These are phyloP conservation scores for Ceratocystis ficicola DNA, from an alignment of 2,329 filamentous ascomycete species.

Conservation along the genomic window DNA sequence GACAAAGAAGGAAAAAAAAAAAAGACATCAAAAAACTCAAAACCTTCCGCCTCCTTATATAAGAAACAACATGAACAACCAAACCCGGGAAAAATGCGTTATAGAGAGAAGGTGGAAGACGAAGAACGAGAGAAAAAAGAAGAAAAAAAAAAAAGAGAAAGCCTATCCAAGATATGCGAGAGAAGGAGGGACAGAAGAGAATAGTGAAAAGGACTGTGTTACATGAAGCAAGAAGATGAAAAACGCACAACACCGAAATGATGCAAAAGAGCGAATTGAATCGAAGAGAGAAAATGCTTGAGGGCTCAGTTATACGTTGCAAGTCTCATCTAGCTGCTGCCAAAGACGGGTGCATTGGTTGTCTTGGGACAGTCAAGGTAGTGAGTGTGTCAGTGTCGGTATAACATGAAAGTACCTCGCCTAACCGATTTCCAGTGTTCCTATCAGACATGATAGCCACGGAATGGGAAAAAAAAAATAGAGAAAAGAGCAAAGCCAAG, in stretches of 20 bases:
- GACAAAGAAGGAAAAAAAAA: not conserved
- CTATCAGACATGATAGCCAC: slow-evolving; percentile 10
- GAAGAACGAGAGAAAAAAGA: slow-evolving; percentile 13
- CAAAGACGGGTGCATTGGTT: too few relatives aligned
- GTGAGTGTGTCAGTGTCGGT: too few relatives aligned
- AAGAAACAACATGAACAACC: slow-evolving; percentile 12
- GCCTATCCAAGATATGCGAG: not conserved
- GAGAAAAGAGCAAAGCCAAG: not conserved
- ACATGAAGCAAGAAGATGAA: slow-evolving; percentile 3
- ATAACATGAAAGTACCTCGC: not conserved
- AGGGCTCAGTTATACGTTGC: too few relatives aligned
- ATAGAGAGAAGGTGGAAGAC: slow-evolving; percentile 8
- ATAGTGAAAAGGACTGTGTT: slow-evolving; percentile 7
- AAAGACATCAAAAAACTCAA: slow-evolving; percentile 15
- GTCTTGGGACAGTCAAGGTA: too few relatives aligned
- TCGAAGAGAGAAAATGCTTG: not conserved
- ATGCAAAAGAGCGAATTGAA: slow-evolving; percentile 13
- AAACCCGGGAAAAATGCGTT: slow-evolving; percentile 15
- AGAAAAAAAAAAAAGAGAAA: not conserved
- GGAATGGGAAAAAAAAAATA: not conserved
- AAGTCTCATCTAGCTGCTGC: too few relatives aligned
- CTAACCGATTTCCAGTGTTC: not conserved
- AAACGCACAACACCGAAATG: slow-evolving; percentile 4
- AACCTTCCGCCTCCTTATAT: slow-evolving; percentile 22
- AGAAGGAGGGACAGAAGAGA: not conserved